Conservation (phyloP, 768 basidiomycete genomes). For the Tricholoma saponaceum region DNA sequence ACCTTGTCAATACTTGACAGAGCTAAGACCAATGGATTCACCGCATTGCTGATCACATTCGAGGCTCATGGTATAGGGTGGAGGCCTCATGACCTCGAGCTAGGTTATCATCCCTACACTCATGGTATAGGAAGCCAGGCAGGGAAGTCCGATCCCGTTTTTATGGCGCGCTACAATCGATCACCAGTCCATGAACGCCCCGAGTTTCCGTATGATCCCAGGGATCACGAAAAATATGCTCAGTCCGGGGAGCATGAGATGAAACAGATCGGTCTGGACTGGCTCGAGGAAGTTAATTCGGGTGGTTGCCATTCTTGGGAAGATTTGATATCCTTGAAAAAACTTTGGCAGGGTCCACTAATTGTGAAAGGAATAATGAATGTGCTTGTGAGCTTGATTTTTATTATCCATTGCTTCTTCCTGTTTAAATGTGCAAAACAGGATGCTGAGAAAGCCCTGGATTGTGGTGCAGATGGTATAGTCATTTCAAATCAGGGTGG, state of each 20-base stretch:
- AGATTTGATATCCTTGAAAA: conserved; percentile 59
- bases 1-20: conserved; percentile 63
- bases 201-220: conserved; percentile 57
- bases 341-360: conserved; percentile 75
- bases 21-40: conserved; percentile 63
- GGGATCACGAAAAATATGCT: conserved; percentile 36
- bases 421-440: conserved; percentile 8
- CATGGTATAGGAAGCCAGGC: conserved; percentile 66
- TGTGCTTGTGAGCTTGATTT: conserved; percentile 48
- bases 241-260: conserved; percentile 45
- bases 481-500: conserved; percentile 78
- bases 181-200: conserved; percentile 40
- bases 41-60: conserved; percentile 68
- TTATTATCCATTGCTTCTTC: neutral
- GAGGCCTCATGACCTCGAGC: conserved; percentile 71
- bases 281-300: conserved; percentile 60
- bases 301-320: conserved; percentile 68
- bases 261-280: conserved; percentile 49
- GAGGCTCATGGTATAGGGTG: conserved; percentile 72
- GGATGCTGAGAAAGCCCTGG: conserved; percentile 69
- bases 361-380: conserved; percentile 75
- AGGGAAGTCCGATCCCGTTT: conserved; percentile 71
- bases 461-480: conserved; percentile 65
- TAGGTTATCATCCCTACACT: conserved; percentile 58
- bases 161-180: conserved; percentile 56